These are phyloP conservation scores for Emericellopsis cladophorae DNA, from an alignment of 2,329 filamentous ascomycete species.

Conservation along the genomic window DNA sequence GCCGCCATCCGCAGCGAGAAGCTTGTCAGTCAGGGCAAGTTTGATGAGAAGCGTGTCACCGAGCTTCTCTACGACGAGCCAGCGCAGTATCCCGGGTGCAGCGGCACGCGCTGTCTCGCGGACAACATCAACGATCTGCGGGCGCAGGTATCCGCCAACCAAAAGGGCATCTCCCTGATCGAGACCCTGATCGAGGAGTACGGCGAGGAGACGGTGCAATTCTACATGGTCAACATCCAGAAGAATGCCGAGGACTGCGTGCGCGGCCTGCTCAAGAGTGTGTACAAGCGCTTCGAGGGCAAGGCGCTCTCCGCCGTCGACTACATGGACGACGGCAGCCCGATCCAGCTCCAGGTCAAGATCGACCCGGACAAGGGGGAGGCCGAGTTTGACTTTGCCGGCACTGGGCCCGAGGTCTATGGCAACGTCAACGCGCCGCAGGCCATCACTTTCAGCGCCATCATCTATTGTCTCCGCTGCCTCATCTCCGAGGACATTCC, in stretches of 20 bases:
- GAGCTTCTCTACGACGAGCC: conserved; percentile 64
- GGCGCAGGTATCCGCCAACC: conserved; percentile 73
- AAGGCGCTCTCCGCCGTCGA: conserved; percentile 60
- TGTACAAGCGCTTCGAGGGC: conserved; percentile 58
- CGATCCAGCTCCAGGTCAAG: conserved; percentile 60
- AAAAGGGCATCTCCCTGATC: conserved; percentile 77
- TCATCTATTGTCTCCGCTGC: conserved; percentile 74
- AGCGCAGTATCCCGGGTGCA: conserved; percentile 61
- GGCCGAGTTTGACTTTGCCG: conserved; percentile 68
- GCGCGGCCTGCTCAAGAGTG: conserved; percentile 56
- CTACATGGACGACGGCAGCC: conserved; percentile 75
- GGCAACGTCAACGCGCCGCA: conserved; percentile 72
- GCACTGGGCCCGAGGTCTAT: conserved; percentile 70
- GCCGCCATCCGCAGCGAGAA: conserved; percentile 53
- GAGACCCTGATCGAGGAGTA: conserved; percentile 65
- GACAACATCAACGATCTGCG: conserved; percentile 78
- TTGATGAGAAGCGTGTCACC: conserved; percentile 65
- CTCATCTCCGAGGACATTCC: conserved; percentile 74
- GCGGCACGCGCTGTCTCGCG: conserved; percentile 63
- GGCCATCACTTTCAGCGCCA: conserved; percentile 74
- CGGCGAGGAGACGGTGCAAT: conserved; percentile 63
- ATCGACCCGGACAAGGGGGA: conserved; percentile 67
- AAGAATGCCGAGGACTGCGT: conserved; percentile 68
- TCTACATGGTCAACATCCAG: conserved; percentile 76
- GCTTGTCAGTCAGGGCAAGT: conserved; percentile 62